Percentiles rank a stretch among this genome's conserved stretches.
phyloP scores from a whole-genome alignment of 2,329 filamentous ascomycete species.

The Dactylellina drechsleri region DNA sequence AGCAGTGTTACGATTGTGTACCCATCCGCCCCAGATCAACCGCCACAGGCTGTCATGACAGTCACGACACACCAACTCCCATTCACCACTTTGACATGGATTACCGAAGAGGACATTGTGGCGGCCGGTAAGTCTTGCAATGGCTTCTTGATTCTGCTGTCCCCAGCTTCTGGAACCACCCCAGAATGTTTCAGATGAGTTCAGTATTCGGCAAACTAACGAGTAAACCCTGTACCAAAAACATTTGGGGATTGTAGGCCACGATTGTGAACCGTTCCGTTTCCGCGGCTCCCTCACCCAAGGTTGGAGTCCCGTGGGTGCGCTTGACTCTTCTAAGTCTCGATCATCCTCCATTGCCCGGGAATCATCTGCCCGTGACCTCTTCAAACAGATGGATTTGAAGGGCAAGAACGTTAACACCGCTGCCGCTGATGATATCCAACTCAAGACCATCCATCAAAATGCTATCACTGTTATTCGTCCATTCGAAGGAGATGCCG shows the following conservation, averaged over 20 bases:
- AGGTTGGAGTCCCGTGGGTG: conserved; percentile 86
- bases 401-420: conserved; percentile 77
- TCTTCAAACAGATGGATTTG: conserved; percentile 99
- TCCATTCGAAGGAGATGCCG: conserved; percentile 71
- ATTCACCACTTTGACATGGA: conserved; percentile 94
- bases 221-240: conserved; percentile 25
- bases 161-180: conserved; percentile 38
- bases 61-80: conserved; percentile 89
- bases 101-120: conserved; percentile 88
- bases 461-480: conserved; percentile 88
- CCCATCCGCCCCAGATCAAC: conserved; percentile 87
- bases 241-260: conserved; percentile 30
- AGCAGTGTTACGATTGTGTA: conserved; percentile 97
- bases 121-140: conserved; percentile 85
- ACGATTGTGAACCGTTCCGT: conserved; percentile 84
- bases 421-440: conserved; percentile 80
- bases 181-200: conserved; percentile 40
- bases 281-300: conserved; percentile 76
- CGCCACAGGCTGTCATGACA: conserved; percentile 87
- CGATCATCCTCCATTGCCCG: conserved; percentile 52
- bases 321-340: conserved; percentile 71
- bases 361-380: conserved; percentile 86
- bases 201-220: conserved; percentile 37
- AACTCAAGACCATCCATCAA: conserved; percentile 94
- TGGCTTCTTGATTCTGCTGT: conserved; percentile 31